Conservation (phyloP, 768 basidiomycete genomes). For the Boletus pseudopeckii region DNA sequence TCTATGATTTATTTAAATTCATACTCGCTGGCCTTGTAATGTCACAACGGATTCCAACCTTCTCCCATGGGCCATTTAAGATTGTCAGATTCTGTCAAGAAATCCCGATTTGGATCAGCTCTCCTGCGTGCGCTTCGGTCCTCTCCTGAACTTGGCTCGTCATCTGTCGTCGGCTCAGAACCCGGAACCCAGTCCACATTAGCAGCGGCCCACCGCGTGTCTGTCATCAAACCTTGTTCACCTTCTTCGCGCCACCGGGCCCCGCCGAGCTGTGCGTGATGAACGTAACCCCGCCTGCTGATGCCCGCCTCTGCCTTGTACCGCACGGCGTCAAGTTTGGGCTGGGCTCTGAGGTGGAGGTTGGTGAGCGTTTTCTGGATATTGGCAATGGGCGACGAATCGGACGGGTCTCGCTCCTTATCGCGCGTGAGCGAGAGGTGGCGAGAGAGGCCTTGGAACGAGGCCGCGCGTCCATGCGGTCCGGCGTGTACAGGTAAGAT, state of each 20-base stretch:
- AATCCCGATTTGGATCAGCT: constrained; percentile 6
- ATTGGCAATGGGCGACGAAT: constrained; percentile 34
- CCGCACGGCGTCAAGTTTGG: constrained; percentile 57
- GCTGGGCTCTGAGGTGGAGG: constrained; percentile 42
- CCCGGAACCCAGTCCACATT: constrained; percentile 20
- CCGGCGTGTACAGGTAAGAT: constrained; percentile 8
- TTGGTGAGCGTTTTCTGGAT: constrained; percentile 44
- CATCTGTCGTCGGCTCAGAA: constrained; percentile 24
- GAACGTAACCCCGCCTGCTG: constrained; percentile 56
- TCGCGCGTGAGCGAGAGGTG: constrained; percentile 38
- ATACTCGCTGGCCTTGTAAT: neutral
- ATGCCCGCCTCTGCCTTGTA: constrained; percentile 74
- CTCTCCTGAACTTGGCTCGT: constrained; percentile 23
- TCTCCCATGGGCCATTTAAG: constrained; percentile 61
- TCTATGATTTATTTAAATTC: neutral
- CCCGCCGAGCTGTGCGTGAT: constrained; percentile 28
- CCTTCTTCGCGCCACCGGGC: constrained; percentile 33
- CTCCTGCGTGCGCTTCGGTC: constrained; percentile 5
- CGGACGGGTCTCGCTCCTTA: constrained; percentile 15
- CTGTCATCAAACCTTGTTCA: constrained; percentile 38
- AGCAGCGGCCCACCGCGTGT: constrained; percentile 32
- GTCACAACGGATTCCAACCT: constrained; percentile 47
- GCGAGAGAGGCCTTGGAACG: constrained; percentile 33
- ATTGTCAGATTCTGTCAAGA: constrained; percentile 38
- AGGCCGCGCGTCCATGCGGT: constrained; percentile 15